phyloP scores from a whole-genome alignment of 176 grass and related monocot genomes.

The Juncus inflexus region DNA sequence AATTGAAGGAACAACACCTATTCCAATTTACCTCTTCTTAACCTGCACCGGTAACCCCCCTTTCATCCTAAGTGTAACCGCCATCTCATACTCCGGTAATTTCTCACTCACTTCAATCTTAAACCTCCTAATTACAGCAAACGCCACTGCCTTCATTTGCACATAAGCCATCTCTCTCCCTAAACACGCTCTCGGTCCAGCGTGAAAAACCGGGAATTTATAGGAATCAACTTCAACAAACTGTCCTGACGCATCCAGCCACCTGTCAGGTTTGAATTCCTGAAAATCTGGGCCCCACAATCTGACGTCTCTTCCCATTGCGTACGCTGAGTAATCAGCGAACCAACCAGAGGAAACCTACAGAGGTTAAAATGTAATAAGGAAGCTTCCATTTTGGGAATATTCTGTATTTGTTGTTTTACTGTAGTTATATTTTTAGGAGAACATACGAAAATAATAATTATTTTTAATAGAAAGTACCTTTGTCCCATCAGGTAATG shows the following conservation, averaged over 20 bases:
- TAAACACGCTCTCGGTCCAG: constrained; percentile 47
- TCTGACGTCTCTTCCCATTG: constrained; percentile 54
- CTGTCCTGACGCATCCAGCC: constrained; percentile 38
- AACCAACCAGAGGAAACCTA: constrained; percentile 45
- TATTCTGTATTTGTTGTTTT: too few species aligned
- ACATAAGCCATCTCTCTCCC: constrained; percentile 72
- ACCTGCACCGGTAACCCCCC: constrained; percentile 42
- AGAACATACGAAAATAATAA: too few species aligned
- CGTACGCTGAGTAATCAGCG: constrained; percentile 53
- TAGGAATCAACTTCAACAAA: constrained; percentile 39
- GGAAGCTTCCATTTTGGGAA: too few species aligned
- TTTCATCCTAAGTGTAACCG: constrained; percentile 46
- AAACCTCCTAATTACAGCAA: constrained; percentile 41
- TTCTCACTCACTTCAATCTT: constrained; percentile 25
- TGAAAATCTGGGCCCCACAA: constrained; percentile 45
- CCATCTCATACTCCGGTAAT: constrained; percentile 38
- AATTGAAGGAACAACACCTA: too few species aligned
- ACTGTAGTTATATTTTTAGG: too few species aligned
- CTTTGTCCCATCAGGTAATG: constrained; percentile 57
- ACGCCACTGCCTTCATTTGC: constrained; percentile 63
- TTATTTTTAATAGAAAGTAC: constrained; percentile 17
- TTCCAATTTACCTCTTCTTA: constrained; percentile 31
- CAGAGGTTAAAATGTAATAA: too few species aligned
- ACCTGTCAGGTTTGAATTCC: constrained; percentile 47
- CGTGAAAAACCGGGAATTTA: constrained; percentile 39